Percentiles rank a stretch among this genome's conserved stretches.
Evolutionary conservation across 1,139 yeast species (phyloP).

Genomic region (Kodamaea sp.): DNA sequence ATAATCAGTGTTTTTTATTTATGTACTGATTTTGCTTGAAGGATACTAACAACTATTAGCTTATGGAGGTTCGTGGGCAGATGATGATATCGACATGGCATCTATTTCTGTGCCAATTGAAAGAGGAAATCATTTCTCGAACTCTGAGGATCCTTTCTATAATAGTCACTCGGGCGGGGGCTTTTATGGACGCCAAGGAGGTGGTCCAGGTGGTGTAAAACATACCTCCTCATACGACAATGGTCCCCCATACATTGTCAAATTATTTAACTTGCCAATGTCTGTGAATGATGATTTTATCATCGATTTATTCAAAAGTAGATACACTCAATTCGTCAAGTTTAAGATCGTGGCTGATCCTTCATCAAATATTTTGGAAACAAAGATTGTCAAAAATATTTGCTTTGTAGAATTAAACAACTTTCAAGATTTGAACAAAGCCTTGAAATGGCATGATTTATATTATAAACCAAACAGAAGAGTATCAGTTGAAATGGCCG

Average conservation of each 20-base stretch:
- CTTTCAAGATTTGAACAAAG: conserved; percentile 44
- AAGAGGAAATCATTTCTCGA: conserved; percentile 7
- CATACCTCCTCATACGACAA: conserved; percentile 16
- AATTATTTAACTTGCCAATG: conserved; percentile 49
- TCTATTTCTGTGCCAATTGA: conserved; percentile 57
- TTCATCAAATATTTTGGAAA: conserved; percentile 36
- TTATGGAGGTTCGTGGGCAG: conserved; percentile 71
- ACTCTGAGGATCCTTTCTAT: conserved; percentile 6
- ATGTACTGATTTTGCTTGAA: background rate
- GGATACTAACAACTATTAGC: conserved; percentile 11
- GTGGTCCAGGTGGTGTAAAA: conserved; percentile 8
- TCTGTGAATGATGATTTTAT: conserved; percentile 36
- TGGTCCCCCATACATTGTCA: conserved; percentile 58
- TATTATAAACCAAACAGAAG: conserved; percentile 39
- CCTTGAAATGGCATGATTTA: conserved; percentile 44
- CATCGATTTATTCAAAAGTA: conserved; percentile 41
- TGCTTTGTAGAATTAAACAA: conserved; percentile 58
- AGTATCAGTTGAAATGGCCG: conserved; percentile 44
- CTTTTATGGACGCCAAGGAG: conserved; percentile 10
- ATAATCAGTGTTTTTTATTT: background rate
- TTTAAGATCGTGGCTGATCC: conserved; percentile 45
- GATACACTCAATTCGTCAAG: conserved; percentile 39
- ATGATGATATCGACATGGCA: conserved; percentile 66
- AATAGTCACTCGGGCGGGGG: conserved; percentile 7
- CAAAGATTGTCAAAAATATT: conserved; percentile 45